Evolutionary conservation across 768 basidiomycete genomes (phyloP), one percentile per base, ranked within the genome.

Genomic region (Psilocybe cubensis): DNA sequence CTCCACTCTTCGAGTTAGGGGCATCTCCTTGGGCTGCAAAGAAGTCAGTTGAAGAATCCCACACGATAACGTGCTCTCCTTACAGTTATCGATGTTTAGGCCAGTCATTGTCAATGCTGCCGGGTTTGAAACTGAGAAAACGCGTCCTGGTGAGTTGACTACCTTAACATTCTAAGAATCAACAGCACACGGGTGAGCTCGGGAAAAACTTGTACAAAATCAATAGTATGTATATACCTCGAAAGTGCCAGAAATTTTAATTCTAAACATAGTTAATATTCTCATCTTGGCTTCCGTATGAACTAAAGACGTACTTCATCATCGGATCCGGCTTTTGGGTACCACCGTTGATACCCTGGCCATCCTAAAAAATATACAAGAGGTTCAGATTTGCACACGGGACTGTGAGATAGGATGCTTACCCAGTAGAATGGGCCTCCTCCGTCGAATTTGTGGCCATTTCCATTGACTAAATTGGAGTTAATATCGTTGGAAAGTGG

Each of bases 51-150:
- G 27, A 45, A 23, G n/a, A n/a, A 38, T 33, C 0, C 8, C 2
- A 27, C 21, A 14, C 4, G 5, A 52, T 14, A 1, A 4, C n/a
- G 25, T 28, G 17, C 27, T 9, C 23, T n/a, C 8, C 80, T 61
- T 47, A 87, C 86, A 83, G 58, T 88, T 75, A 57, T 88, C 85
- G 55, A 89, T 76, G 12, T 65, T 78, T 27, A 83, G 65, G 33
- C 70, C 67, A 1, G 77, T 75, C 66, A 89, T 79, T 12, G 67
- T 64, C 46, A 79, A 67, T 3, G 75, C 63, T 2, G 64, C 77
- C 12, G 72, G 70, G 55, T 79, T 78, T n/a, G 70, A 73, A 17
- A 75, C 72, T 12, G 75, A 76, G 64, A 73, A 77, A 1, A 67
- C 71, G n/a, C 74, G 73, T 7, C 67, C 72, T 0, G 78, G 78